Percentiles rank a stretch among this genome's conserved stretches.
Conservation (phyloP, 495 filamentous ascomycete genomes). For the Lindgomyces ingoldianus region DNA sequence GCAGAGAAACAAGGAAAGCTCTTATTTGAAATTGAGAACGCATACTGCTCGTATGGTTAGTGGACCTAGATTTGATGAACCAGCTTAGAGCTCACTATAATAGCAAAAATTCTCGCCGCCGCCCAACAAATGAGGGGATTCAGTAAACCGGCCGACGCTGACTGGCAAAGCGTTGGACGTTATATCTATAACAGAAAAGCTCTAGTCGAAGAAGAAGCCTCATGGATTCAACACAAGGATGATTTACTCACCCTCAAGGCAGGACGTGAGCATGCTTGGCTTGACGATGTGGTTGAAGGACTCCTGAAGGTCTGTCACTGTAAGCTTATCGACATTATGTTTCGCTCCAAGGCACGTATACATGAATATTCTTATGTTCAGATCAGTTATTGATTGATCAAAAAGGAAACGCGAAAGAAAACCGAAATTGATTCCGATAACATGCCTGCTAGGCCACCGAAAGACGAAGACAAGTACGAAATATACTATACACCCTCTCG, state of each 20-base stretch:
- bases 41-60: slow-evolving; percentile 32
- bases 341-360: not conserved
- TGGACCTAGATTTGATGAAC: not conserved
- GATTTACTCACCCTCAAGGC: slow-evolving; percentile 47
- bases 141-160: slow-evolving; percentile 37
- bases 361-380: not conserved
- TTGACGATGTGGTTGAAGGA: slow-evolving; percentile 44
- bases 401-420: slow-evolving; percentile 13
- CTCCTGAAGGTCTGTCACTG: slow-evolving; percentile 34
- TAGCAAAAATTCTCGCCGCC: slow-evolving; percentile 23
- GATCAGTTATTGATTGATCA: not conserved
- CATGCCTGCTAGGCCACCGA: slow-evolving; percentile 39
- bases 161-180: slow-evolving; percentile 44
- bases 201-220: slow-evolving; percentile 33
- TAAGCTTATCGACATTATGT: slow-evolving; percentile 19
- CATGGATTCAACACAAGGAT: slow-evolving; percentile 45
- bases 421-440: not conserved
- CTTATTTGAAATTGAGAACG: slow-evolving; percentile 22
- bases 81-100: not conserved
- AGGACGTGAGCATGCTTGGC: slow-evolving; percentile 44
- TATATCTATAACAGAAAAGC: slow-evolving; percentile 40
- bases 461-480: slow-evolving; percentile 36
- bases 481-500: slow-evolving; percentile 44
- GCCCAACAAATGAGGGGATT: slow-evolving; percentile 41
- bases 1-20: slow-evolving; percentile 10